Base-by-base conservation (phyloP, 768 basidiomycete genomes). In the Calvatia gigantea region DNA sequence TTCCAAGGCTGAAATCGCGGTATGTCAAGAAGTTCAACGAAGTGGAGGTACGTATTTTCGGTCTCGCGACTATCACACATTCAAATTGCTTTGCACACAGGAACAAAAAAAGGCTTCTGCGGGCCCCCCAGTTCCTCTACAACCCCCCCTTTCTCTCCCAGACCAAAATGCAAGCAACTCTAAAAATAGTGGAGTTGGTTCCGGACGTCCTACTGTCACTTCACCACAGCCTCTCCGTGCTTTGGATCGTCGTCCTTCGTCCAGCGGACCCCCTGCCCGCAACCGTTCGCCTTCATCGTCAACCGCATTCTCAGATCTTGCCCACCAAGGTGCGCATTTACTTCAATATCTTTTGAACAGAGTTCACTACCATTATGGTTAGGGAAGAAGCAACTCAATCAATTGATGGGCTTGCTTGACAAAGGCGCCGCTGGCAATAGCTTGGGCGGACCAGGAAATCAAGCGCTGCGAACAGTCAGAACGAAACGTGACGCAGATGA, bases 401-500 rank as follows among this genome's bases (percentile, higher is more conserved):
- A 91, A 56, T 74, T 95, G 48, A 94, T 92, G 55, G 89, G 87
- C 7, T 85, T 94, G 64, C 74, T 95, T 52, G 92, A 91, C 68
- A 89, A 91, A 67, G 83, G 86, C 54, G 81, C 80, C 61, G 78
- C 78, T 17, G 87, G 85, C 61, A 87, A 89, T 57, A 70, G 75
- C 9, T 65, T 81, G 46, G 81, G 82, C 28, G 78, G 79, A 11
- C 78, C 84, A 31, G 82, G 86, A 63, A 87, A 78, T 56, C 76
- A 75, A 51, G 86, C 92, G 1, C 73, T 94, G 57, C 82, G 86
- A 49, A 80, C 84, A 23, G 89, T 92, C 15, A 85, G 88, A 37
- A 84, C 89, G 21, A 95, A 94, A 71, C 78, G 94, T 46, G 94
- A 97, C 61, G 86, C 89, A 4, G 94, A 96, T 32, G 94, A 96